A percentile compares a stretch with the other conserved stretches of the same genome.
Conservation (phyloP, 192 early-diverging fungal genomes). For the Mortierella hygrophila region DNA sequence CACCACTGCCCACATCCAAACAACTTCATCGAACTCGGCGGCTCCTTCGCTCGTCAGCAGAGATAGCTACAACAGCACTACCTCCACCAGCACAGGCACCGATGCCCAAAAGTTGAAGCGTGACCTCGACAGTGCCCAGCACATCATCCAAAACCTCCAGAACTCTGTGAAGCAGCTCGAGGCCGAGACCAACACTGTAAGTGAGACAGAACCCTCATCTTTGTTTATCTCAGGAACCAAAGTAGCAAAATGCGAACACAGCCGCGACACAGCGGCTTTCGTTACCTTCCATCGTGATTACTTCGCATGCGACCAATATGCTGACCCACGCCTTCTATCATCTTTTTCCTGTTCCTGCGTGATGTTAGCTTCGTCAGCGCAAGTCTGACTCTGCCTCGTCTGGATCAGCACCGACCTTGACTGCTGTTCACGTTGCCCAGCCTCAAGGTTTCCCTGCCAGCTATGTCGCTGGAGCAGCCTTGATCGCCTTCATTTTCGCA, state of each 20-base stretch:
- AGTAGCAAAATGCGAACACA: not conserved
- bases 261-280: not conserved
- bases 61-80: constrained; percentile 9
- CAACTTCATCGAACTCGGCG: not conserved
- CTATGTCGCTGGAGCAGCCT: constrained; percentile 41
- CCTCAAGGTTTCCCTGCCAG: constrained; percentile 34
- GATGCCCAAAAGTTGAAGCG: constrained; percentile 31
- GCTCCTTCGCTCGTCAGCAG: constrained; percentile 1
- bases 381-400: constrained; percentile 25
- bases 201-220: not conserved
- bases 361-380: constrained; percentile 43
- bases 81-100: not conserved
- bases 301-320: not conserved
- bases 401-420: constrained; percentile 24
- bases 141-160: constrained; percentile 32
- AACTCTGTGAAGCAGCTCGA: constrained; percentile 28
- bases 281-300: not conserved
- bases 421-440: constrained; percentile 27
- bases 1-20: not conserved
- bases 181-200: constrained; percentile 40
- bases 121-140: constrained; percentile 32
- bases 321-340: not conserved
- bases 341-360: not conserved
- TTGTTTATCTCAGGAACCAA: not conserved
- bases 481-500: constrained; percentile 36